These are phyloP conservation scores for Metschnikowia drakensbergensis DNA, from an alignment of 805 yeast genomes.

Conservation along the genomic window DNA sequence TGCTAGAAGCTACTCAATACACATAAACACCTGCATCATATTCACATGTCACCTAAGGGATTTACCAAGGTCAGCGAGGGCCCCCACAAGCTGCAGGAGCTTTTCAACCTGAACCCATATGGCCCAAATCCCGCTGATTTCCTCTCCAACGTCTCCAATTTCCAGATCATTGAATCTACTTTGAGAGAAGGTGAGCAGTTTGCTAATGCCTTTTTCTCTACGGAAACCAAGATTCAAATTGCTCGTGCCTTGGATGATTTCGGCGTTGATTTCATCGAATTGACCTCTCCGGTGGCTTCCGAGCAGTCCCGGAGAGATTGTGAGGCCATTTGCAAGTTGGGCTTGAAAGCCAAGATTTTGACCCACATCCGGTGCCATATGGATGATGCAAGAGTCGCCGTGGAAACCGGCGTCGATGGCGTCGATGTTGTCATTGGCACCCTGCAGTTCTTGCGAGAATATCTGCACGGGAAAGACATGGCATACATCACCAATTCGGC, in stretches of 20 bases:
- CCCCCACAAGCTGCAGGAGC: constrained; percentile 22
- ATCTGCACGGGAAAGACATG: constrained; percentile 98
- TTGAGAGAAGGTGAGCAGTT: constrained; percentile 98
- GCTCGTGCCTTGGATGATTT: constrained; percentile 96
- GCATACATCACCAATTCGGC: constrained; percentile 94
- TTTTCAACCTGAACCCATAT: constrained; percentile 61
- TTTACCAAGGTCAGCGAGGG: constrained; percentile 37
- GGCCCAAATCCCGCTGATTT: constrained; percentile 95
- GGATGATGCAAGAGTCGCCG: constrained; percentile 98
- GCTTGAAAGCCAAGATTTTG: constrained; percentile 89
- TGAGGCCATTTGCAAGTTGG: constrained; percentile 97
- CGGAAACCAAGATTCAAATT: constrained; percentile 93
- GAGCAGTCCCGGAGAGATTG: constrained; percentile 92
- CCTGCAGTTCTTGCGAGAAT: constrained; percentile 89
- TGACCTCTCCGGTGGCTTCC: constrained; percentile 96
- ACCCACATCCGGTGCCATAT: constrained; percentile 98
- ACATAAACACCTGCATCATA: neutral
- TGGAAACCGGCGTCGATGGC: constrained; percentile 98
- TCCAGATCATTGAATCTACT: constrained; percentile 92
- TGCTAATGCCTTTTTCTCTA: constrained; percentile 92
- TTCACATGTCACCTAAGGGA: constrained; percentile 30
- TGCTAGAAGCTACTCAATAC: neutral
- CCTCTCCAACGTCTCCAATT: constrained; percentile 81
- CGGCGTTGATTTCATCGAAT: constrained; percentile 96
- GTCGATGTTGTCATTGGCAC: constrained; percentile 98